Evolutionary conservation across 345 rosid species (phyloP), one percentile per base, ranked within the genome.

Genomic region (Eucalyptus regnans): DNA sequence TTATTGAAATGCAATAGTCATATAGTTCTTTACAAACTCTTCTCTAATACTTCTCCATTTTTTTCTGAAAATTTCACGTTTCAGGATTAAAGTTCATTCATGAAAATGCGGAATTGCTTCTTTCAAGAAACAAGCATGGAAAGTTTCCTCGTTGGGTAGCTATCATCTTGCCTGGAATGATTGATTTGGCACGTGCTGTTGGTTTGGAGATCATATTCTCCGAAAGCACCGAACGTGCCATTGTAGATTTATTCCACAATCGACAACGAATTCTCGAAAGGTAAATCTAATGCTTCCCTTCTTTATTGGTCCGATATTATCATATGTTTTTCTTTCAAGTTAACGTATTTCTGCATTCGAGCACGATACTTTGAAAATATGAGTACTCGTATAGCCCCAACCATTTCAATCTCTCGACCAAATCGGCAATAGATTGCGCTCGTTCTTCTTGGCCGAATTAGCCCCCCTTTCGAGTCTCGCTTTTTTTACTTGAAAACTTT

Each of bases 101-200:
- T 87, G 91, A 90, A 87, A 92, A 87, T 87, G 86, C 91, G 15
- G 93, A 91, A 79, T 89, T 90, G 87, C 87, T 94, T 79, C 90
- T 93, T 54, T 87, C 23, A 50, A 92, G 87, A 68, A 50, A 79
- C 31, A 12, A 43, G 9, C 25, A 16, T 18, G 87, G 89, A 20
- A 68, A n/a, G 2, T 90, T 86, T 88, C 97, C 98, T 86, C 95
- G 93, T 86, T 92, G 96, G 98, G 92, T 96, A 50, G 62, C 91
- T 50, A 91, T 95, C 43, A 88, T 89, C 49, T 95, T 96, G 88
- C 94, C 93, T 14, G 94, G 90, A 76, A 91, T 92, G 86, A 62
- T 95, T 43, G 96, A 94, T 88, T 91, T 91, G 90, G 95, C 96
- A 48, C 89, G 33, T 44, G 11, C 46, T 80, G 87, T 50, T 68